Evolutionary conservation across 2,329 filamentous ascomycete genomes (phyloP), one percentile per base, ranked within the genome.

Genomic region (Fusarium keratoplasticum): DNA sequence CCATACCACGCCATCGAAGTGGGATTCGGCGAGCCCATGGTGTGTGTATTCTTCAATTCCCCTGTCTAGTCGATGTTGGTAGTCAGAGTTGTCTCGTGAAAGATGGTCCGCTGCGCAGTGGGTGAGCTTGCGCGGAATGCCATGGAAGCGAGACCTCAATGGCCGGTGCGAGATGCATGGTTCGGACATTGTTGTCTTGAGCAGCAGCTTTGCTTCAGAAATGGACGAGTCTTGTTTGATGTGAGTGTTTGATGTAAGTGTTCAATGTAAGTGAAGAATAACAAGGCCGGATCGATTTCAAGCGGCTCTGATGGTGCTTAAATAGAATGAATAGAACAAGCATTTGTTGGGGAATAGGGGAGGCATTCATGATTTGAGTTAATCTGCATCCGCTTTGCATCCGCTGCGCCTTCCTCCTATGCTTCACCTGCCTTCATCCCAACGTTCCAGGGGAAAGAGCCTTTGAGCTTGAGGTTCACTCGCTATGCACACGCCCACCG

Each of bases 1-100:
- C 83, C 85, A 87, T 60, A 83, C 82, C 54, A 87, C 77, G 20
- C 82, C 82, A 27, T 79, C 81, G 76, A 89, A 87, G 62, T 79
- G 72, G 4, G 83, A 73, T n/a, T n/a, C n/a, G n/a, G 61, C 11
- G 14, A 76, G 68, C 5, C 61, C 67, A 22, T 40, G n/a, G 8
- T 36, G 61, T 42, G 54, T 61, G 20, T 59, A 63, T 60, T 8
- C 62, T 14, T 61, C 61, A 20, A 72, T 59, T 4, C 8, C 27
- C 11, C 20, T 44, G 40, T 8, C 20, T 22, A 55, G 62, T 11
- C 84, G 82, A 14, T 87, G 84, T 42, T 88, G 81, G 62, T 76
- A 80, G 66, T 81, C 81, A 42, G 86, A 83, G 20, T 85, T 81
- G 20, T 79, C 66, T 6, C 77, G 69, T 66, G 84, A 81, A 73